These are phyloP conservation scores for Jaminaea rosea DNA, from an alignment of 1,284 basidiomycete genomes.

Conservation along the genomic window DNA sequence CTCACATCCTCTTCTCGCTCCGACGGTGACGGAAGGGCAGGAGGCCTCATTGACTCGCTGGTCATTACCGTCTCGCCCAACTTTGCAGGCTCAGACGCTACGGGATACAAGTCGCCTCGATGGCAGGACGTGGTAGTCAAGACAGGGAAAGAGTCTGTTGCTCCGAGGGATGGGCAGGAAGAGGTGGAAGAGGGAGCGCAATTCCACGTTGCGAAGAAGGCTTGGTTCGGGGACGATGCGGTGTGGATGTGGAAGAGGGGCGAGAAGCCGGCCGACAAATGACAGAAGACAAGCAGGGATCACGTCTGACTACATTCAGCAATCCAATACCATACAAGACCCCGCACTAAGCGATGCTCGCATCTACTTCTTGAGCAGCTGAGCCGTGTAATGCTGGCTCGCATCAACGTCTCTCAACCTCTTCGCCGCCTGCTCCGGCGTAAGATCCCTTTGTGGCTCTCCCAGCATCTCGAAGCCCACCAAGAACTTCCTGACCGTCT, in stretches of 20 bases:
- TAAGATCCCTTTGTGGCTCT: conserved; percentile 81
- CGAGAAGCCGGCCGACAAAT: too few relatives aligned
- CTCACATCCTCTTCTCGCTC: conserved; percentile 48
- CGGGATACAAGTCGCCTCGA: background rate
- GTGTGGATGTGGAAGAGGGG: background rate
- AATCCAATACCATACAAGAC: too few relatives aligned
- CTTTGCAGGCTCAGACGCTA: background rate
- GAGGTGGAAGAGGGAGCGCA: background rate
- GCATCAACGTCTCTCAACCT: conserved; percentile 52
- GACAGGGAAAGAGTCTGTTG: background rate
- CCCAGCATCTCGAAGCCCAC: conserved; percentile 75
- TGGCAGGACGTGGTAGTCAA: background rate
- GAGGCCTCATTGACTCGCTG: conserved; percentile 58
- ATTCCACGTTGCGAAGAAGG: background rate
- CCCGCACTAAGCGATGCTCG: too few relatives aligned
- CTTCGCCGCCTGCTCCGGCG: conserved; percentile 75
- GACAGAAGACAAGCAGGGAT: too few relatives aligned
- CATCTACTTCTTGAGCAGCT: too few relatives aligned
- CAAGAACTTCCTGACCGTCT: conserved; percentile 77
- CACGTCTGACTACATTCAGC: too few relatives aligned
- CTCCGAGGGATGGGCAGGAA: too few relatives aligned
- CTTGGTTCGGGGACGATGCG: background rate
- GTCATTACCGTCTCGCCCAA: conserved; percentile 75
- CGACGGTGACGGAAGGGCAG: conserved; percentile 35
- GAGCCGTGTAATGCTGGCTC: background rate